Conservation (phyloP, 257 asterid species). For the Nicotiana tabacum region DNA sequence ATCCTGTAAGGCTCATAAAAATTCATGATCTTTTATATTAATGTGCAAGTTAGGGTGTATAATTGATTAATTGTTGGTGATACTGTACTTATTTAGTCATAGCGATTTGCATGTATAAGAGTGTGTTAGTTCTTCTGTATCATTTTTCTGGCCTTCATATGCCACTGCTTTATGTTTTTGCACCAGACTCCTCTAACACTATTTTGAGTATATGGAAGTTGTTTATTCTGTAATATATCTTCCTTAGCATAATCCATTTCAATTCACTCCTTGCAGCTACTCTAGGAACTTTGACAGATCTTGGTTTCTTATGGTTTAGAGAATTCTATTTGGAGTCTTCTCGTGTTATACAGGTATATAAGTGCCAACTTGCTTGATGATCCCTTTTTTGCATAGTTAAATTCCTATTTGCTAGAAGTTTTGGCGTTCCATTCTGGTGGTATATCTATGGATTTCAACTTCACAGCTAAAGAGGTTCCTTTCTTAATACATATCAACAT, state of each 20-base stretch:
- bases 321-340: constrained; percentile 99
- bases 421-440: not conserved
- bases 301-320: constrained; percentile 97
- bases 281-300: constrained; percentile 73
- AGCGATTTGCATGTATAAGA: not conserved
- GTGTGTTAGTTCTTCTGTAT: not conserved
- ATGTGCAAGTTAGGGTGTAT: not conserved
- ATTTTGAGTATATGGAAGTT: not conserved
- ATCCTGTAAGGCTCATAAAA: not conserved
- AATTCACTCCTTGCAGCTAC: constrained; percentile 57
- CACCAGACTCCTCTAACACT: not conserved
- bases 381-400: not conserved
- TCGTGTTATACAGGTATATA: constrained; percentile 91
- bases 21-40: not conserved
- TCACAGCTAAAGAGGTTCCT: not conserved
- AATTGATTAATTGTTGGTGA: not conserved
- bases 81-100: not conserved
- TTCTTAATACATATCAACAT: not conserved
- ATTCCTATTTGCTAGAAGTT: not conserved
- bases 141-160: not conserved
- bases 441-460: constrained; percentile 1
- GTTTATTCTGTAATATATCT: not conserved
- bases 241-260: not conserved
- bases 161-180: constrained; percentile 2
- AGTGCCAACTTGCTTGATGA: not conserved